Conservation (phyloP, 164 flowering plant species). For the Santalum album region DNA sequence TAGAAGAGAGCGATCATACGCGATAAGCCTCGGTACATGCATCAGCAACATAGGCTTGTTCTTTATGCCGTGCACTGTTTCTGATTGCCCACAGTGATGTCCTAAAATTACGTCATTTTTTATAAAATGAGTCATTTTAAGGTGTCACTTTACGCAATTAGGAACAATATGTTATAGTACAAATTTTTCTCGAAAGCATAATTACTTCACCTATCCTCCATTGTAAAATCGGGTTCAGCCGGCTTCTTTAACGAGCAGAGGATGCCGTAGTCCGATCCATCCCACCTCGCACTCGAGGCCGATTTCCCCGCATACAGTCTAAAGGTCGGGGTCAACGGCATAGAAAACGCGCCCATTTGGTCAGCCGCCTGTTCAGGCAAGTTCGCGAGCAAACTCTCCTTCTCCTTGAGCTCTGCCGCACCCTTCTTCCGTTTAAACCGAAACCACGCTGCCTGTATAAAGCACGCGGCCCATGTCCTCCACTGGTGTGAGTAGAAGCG, state of each 20-base stretch:
- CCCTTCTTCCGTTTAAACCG: conserved; percentile 28
- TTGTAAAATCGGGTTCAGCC: conserved; percentile 36
- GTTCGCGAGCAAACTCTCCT: conserved; percentile 2
- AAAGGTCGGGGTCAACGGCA: conserved; percentile 3
- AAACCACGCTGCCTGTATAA: conserved; percentile 54
- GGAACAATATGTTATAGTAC: no score
- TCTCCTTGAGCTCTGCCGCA: conserved; percentile 21
- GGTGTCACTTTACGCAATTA: no score
- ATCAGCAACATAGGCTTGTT: no score
- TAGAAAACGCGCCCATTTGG: background rate
- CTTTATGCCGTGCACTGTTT: no score
- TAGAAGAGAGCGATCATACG: no score
- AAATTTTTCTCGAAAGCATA: no score
- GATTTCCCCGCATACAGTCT: conserved; percentile 7
- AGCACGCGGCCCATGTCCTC: conserved; percentile 65
- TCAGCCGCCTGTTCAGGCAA: background rate
- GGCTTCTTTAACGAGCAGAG: conserved; percentile 31
- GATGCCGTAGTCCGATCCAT: conserved; percentile 14
- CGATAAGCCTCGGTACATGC: no score
- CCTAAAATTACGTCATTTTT: no score
- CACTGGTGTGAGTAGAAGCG: conserved; percentile 50
- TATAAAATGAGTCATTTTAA: no score
- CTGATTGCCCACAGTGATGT: no score
- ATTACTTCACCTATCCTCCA: conserved; percentile 11
- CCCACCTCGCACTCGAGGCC: conserved; percentile 15